Percentiles rank a stretch among this genome's conserved stretches.
phyloP scores from a whole-genome alignment of 106 monocot species.

The Amphibolis antarctica region DNA sequence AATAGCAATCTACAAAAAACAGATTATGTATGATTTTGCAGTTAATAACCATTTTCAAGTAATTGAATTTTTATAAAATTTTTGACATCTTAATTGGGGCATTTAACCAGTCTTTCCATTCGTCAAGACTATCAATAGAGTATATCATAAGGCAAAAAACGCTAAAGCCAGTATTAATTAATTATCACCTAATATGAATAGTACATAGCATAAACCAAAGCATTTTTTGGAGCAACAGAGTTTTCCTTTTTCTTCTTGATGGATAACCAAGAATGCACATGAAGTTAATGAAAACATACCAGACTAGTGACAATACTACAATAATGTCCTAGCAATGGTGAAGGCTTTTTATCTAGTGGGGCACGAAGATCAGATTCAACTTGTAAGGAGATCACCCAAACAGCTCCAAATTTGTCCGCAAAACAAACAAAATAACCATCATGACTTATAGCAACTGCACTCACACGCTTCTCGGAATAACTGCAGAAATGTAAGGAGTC shows the following conservation, averaged over 20 bases:
- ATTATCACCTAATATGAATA: too few relatives aligned
- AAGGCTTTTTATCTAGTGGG: slow-evolving; percentile 27
- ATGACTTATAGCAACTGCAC: slow-evolving; percentile 70
- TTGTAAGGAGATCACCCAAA: slow-evolving; percentile 50
- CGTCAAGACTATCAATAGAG: too few relatives aligned
- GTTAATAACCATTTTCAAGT: too few relatives aligned
- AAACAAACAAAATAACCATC: slow-evolving; percentile 62
- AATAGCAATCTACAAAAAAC: neutral
- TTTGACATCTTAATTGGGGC: too few relatives aligned
- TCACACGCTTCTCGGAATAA: slow-evolving; percentile 66
- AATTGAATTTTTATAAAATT: too few relatives aligned
- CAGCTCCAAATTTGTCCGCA: slow-evolving; percentile 92
- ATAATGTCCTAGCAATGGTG: slow-evolving; percentile 75
- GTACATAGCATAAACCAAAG: too few relatives aligned
- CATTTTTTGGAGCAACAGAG: too few relatives aligned
- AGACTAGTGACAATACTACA: slow-evolving; percentile 93
- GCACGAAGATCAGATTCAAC: slow-evolving; percentile 18
- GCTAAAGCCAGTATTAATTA: too few relatives aligned
- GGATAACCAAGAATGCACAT: neutral
- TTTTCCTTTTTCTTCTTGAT: too few relatives aligned
- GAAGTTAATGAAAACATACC: slow-evolving; percentile 29
- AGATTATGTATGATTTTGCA: too few relatives aligned
- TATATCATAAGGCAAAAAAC: too few relatives aligned
- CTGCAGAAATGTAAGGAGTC: slow-evolving; percentile 27
- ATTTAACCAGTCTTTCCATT: too few relatives aligned